Evolutionary conservation across 345 rosid genomes (phyloP).

Genomic region (Cochlearia excelsa): DNA sequence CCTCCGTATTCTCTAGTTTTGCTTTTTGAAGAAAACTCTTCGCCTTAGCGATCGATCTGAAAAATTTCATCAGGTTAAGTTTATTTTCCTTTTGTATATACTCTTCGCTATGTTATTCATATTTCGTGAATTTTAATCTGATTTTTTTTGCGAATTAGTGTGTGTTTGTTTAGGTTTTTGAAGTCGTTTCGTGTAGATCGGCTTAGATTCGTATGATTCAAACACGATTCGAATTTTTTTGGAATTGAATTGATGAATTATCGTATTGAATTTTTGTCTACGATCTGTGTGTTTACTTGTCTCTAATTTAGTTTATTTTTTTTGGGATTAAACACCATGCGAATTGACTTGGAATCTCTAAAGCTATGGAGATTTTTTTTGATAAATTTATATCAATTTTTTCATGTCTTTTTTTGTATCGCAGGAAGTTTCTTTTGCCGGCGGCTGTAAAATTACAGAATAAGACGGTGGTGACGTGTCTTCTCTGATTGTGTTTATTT

Average conservation of each 20-base stretch:
- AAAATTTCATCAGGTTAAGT: slow-evolving; percentile 15
- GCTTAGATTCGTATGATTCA: slow-evolving; percentile 32
- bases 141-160: background rate
- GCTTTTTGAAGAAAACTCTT: slow-evolving; percentile 25
- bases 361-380: background rate
- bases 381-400: background rate
- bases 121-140: background rate
- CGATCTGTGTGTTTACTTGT: slow-evolving; percentile 24
- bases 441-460: slow-evolving; percentile 14
- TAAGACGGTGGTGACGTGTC: slow-evolving; percentile 14
- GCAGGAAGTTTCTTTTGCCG: slow-evolving; percentile 24
- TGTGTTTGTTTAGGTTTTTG: background rate
- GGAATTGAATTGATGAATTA: slow-evolving; percentile 3
- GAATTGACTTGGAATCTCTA: slow-evolving; percentile 16
- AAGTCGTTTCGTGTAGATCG: slow-evolving; percentile 28
- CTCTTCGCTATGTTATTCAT: background rate
- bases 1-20: background rate
- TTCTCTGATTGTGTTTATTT: slow-evolving; percentile 33
- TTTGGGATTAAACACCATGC: background rate
- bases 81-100: background rate
- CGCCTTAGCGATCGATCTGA: slow-evolving; percentile 42
- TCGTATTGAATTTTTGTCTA: background rate
- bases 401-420: background rate
- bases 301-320: background rate
- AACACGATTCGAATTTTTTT: slow-evolving; percentile 2